Base-by-base conservation (phyloP, 495 filamentous ascomycete genomes). In the Penicillium chermesinum region DNA sequence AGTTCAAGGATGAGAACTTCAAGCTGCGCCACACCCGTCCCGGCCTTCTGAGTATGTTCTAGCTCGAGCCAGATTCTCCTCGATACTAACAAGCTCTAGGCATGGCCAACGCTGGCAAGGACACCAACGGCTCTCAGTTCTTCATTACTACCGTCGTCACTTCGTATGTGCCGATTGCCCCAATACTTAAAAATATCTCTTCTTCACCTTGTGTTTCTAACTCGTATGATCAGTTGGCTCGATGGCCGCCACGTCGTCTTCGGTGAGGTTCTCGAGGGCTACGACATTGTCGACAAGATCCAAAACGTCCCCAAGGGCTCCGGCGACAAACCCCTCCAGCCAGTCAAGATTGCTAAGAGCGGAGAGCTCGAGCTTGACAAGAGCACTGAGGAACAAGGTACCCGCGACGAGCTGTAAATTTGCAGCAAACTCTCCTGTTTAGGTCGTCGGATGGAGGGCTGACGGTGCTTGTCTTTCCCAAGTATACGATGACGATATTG, bases 81-180 rank as follows among this genome's bases (percentile, higher is more conserved):
- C 13, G 7, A 37, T 14, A 2, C 17, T 13, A 34, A 17, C 72
- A 61, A 75, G 65, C 83, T n/a, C 17, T 30, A 72, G 87, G 85
- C 73, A 96, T 96, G 91, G 93, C 93, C 66, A 99, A 99, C 70
- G 85, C 91, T 49, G 93, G 94, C 69, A 86, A 88, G 72, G 88
- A 97, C 67, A 99, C 93, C 76, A 99, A 99, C 64, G 94, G 94
- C 58, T 94, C 88, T 41, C 94, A 99, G 72, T 97, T 98, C 80
- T 98, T 95, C 80, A 93, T 94, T 54, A 94, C 88, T 60, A 93
- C 89, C 54, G 83, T 84, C 52, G 66, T 88, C 59, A 93, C 88
- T 59, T 76, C 78, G 86, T 91, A 78, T 70, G 86, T 63, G 19
- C 18, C 16, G 10, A 30, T 30, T 30, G 25, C 25, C n/a, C n/a